Conservation (phyloP, 495 filamentous ascomycete species). For the Penicillium macrosclerotiorum region DNA sequence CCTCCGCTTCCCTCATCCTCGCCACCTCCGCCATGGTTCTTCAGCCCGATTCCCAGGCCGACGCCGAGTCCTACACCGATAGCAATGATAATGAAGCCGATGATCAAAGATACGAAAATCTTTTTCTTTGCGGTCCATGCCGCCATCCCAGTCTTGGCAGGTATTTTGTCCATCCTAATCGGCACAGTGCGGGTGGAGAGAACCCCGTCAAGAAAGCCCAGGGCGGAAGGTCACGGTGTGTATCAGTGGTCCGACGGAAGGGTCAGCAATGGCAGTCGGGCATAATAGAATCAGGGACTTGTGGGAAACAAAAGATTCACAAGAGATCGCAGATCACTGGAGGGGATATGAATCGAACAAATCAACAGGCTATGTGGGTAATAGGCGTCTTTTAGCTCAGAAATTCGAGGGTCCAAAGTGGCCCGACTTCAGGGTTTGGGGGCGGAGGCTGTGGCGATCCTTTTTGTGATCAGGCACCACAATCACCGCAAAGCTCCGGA, state of each 20-base stretch:
- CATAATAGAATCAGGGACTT: not conserved
- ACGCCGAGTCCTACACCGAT: slow-evolving; percentile 53
- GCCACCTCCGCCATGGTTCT: slow-evolving; percentile 13
- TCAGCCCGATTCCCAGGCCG: slow-evolving; percentile 49
- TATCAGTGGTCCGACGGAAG: not conserved
- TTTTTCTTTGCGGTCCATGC: slow-evolving; percentile 42
- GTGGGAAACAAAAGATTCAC: slow-evolving; percentile 1
- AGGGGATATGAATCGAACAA: slow-evolving; percentile 5
- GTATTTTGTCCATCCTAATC: not conserved
- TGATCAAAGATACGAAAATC: slow-evolving; percentile 24
- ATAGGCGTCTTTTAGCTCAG: slow-evolving; percentile 17
- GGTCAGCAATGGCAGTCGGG: not conserved
- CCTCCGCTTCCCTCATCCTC: slow-evolving; percentile 16
- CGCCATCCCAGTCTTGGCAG: slow-evolving; percentile 26
- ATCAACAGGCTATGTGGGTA: slow-evolving; percentile 5
- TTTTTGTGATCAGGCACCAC: no score
- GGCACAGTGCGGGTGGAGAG: no score
- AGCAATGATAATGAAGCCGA: slow-evolving; percentile 40
- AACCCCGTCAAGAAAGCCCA: not conserved
- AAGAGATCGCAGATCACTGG: slow-evolving; percentile 1
- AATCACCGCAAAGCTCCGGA: not conserved
- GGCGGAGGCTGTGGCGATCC: slow-evolving; percentile 17
- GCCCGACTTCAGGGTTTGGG: not conserved
- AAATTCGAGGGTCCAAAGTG: slow-evolving; percentile 5
- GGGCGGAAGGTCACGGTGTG: not conserved